Evolutionary conservation across 495 filamentous ascomycete genomes (phyloP), one percentile per base, ranked within the genome.

Genomic region (Penicillium herquei): DNA sequence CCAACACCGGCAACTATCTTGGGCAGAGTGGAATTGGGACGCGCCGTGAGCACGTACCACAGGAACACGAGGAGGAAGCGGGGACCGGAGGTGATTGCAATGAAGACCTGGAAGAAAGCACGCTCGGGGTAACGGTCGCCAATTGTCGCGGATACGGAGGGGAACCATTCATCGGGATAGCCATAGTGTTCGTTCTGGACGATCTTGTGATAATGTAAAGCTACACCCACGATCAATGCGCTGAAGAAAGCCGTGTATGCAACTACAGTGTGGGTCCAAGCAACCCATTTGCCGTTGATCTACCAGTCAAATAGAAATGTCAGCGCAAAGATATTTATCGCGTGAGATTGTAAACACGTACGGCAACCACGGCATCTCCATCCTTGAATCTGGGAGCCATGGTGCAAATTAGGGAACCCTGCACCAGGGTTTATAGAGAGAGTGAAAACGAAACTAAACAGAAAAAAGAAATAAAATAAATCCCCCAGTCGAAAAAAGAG

Each of bases 101-200:
- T 99, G 65, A 98, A 96, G 49, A 98, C 64, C 81, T 95, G 91
- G 71, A 98, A 99, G 55, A 98, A 85, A 13, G 94, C 96, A 44
- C 95, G 86, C 70, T 99, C 95, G 31, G 95, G 95, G 68, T 98
- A 98, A 33, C 94, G 87, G 63, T 99, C 95, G 57, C 95, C 95
- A 70, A 99, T 99, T n/a, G 95, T 97, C 12, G 95, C 85, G 31
- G 93, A 97, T 26, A 99, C 95, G 18, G 95, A 99, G 39, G 95
- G 95, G 60, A 99, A 98, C 95, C 95, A 99, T 81, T 99, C 95
- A 39, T 96, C 78, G 1, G 95, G 95, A 72, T 96, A 99, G 64
- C 95, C 87, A 74, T 89, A 96, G 76, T 94, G 87, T 75, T 99
- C 90, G 70, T 99, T 99, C 71, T 96, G 80, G 16, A 99, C 95